Conservation (phyloP, 2,329 filamentous ascomycete genomes). For the Plenodomus tracheiphilus region DNA sequence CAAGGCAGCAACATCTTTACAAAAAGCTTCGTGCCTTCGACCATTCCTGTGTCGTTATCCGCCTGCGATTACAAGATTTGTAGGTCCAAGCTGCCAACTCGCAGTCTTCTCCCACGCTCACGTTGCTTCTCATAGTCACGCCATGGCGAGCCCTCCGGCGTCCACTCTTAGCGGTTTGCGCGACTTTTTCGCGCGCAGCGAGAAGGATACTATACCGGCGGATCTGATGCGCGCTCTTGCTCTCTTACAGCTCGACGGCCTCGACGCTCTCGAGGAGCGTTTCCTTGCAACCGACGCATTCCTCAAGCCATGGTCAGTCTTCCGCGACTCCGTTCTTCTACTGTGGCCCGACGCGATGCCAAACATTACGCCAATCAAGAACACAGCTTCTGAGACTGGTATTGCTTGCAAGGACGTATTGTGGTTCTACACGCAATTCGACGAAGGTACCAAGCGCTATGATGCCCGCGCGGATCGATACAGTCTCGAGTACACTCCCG, state of each 20-base stretch:
- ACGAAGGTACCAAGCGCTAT: conserved; percentile 31
- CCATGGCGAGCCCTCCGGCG: conserved; percentile 8
- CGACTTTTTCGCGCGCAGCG: conserved; percentile 15
- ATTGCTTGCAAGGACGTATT: conserved; percentile 31
- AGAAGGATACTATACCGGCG: conserved; percentile 17
- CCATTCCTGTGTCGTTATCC: background rate
- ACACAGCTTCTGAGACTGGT: background rate
- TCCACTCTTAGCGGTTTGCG: conserved; percentile 14
- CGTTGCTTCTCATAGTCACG: background rate
- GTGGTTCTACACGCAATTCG: conserved; percentile 39
- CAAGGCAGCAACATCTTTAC: background rate
- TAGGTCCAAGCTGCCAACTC: background rate
- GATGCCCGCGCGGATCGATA: conserved; percentile 25
- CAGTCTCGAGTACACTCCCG: conserved; percentile 11
- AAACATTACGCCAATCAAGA: conserved; percentile 7
- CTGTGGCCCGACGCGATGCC: conserved; percentile 14
- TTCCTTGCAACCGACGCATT: conserved; percentile 36
- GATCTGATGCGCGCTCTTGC: conserved; percentile 29
- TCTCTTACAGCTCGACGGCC: conserved; percentile 21
- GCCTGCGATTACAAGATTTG: background rate
- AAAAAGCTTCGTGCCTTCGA: background rate
- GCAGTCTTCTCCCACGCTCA: background rate
- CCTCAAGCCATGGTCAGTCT: conserved; percentile 35
- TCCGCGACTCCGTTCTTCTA: conserved; percentile 34
- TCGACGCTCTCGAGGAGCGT: conserved; percentile 30